A percentile compares a stretch with the other conserved stretches of the same genome.
Evolutionary conservation across 495 filamentous ascomycete species (phyloP).

Genomic region (Poronia punctata): DNA sequence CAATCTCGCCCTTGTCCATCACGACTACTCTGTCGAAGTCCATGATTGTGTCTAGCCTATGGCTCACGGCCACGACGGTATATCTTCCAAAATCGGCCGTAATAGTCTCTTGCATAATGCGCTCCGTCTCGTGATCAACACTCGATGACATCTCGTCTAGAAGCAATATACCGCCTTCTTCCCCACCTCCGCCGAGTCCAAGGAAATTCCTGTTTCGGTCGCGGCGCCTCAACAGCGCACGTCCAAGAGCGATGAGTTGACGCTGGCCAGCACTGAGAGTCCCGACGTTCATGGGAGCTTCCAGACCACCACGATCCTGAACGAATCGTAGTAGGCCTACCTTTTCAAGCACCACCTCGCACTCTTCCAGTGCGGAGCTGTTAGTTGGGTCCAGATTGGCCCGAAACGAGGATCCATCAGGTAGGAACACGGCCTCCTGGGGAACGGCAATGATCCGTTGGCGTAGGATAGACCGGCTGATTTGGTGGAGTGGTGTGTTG

Average conservation of each 20-base stretch:
- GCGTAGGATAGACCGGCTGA: slow-evolving; percentile 16
- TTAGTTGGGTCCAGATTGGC: slow-evolving; percentile 39
- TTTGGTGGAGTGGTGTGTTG: slow-evolving; percentile 30
- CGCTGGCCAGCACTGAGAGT: slow-evolving; percentile 54
- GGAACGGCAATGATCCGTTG: slow-evolving; percentile 36
- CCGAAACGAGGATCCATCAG: slow-evolving; percentile 32
- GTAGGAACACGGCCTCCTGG: slow-evolving; percentile 54
- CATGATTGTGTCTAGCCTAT: slow-evolving; percentile 14
- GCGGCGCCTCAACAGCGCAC: slow-evolving; percentile 46
- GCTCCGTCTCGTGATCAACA: slow-evolving; percentile 17
- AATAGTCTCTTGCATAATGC: slow-evolving; percentile 9
- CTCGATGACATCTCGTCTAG: slow-evolving; percentile 18
- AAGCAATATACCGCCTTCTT: slow-evolving; percentile 12
- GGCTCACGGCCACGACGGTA: slow-evolving; percentile 16
- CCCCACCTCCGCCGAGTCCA: slow-evolving; percentile 13
- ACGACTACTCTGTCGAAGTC: slow-evolving; percentile 21
- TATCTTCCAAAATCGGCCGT: slow-evolving; percentile 13
- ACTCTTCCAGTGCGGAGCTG: slow-evolving; percentile 28
- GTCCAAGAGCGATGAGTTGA: slow-evolving; percentile 59
- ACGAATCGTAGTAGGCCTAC: slow-evolving; percentile 45
- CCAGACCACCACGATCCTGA: slow-evolving; percentile 44
- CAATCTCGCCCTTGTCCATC: slow-evolving; percentile 17
- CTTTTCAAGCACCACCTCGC: slow-evolving; percentile 39
- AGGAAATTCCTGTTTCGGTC: slow-evolving; percentile 9
- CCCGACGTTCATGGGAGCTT: slow-evolving; percentile 42